These are phyloP conservation scores for Cercophora newfieldiana DNA, from an alignment of 495 filamentous ascomycete genomes.

Conservation along the genomic window DNA sequence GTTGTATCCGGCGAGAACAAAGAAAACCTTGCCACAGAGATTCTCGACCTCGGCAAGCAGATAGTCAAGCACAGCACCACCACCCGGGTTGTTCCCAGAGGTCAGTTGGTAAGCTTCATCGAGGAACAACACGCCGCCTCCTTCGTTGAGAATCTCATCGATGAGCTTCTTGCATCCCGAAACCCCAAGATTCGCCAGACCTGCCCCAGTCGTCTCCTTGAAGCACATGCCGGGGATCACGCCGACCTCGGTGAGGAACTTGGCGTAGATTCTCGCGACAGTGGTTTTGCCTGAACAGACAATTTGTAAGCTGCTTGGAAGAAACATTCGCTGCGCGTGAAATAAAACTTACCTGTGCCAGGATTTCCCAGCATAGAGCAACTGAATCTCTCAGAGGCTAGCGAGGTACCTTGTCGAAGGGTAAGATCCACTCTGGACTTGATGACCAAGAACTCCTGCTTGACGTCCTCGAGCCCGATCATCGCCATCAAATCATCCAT, in stretches of 20 bases:
- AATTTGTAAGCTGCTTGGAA: neutral
- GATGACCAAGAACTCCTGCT: slow-evolving; percentile 61
- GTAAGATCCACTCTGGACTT: slow-evolving; percentile 66
- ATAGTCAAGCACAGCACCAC: slow-evolving; percentile 68
- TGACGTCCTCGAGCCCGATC: slow-evolving; percentile 73
- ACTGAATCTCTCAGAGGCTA: slow-evolving; percentile 62
- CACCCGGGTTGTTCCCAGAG: slow-evolving; percentile 55
- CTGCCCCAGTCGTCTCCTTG: slow-evolving; percentile 67
- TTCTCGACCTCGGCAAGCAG: slow-evolving; percentile 77
- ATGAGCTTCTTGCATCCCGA: slow-evolving; percentile 57
- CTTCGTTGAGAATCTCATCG: slow-evolving; percentile 53
- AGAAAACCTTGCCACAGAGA: slow-evolving; percentile 68
- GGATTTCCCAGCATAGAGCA: slow-evolving; percentile 74
- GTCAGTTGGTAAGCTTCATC: slow-evolving; percentile 77
- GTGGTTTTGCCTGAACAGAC: slow-evolving; percentile 70
- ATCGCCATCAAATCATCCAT: slow-evolving; percentile 69
- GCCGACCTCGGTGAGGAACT: slow-evolving; percentile 62
- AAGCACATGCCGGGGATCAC: slow-evolving; percentile 57
- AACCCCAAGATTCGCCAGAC: slow-evolving; percentile 65
- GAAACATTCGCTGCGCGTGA: neutral
- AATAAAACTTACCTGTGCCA: slow-evolving; percentile 61
- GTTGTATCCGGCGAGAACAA: slow-evolving; percentile 76
- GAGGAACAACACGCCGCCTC: slow-evolving; percentile 72
- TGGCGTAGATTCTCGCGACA: slow-evolving; percentile 73
- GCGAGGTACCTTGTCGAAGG: slow-evolving; percentile 55